Evolutionary conservation across 208 protist genomes (phyloP), one percentile per base, ranked within the genome.

Genomic region (Trypanosoma congolense): DNA sequence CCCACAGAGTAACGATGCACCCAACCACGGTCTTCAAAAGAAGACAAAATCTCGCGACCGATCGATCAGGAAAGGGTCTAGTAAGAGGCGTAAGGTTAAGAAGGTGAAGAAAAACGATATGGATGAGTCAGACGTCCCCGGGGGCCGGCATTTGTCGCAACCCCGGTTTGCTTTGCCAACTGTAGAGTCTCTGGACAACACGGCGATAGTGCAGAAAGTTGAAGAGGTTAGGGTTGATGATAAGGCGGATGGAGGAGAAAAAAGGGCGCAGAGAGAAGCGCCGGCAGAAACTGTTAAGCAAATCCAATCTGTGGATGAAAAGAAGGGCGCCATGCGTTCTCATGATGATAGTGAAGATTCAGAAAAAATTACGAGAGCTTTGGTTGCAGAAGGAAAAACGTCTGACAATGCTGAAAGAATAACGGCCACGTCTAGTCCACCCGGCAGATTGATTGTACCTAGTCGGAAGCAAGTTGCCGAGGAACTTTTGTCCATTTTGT

Each of bases 401-500:
- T 38, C 33, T 12, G 12, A 38, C 35, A 25, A 35, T 28, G 24
- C 25, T 45, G 21, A 19, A 2, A 40, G 16, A 0, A 46, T 2
- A 24, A 56, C 35, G 25, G 3, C 33, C 9, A 2, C 28, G 10
- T 40, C 21, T 30, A 45, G 53, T 31, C 28, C 45, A 25, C 9
- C 42, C n/a, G 21, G n/a, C 42, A 61, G 43, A 26, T 22, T 87
- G 33, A 74, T 71, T 9, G 61, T 75, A 18, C 35, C 56, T 19
- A 56, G 70, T 35, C 78, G 83, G 21, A 77, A 42, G 43, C 65
- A 67, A 51, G 83, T 90, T 42, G 77, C 77, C 3, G 79, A 90
- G 31, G 59, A 86, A 40, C 87, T 93, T 60, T 55, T 88, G 10
- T 83, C 77, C 14, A 78, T 90, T 29, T 61, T 93, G 9, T 86